Conservation (phyloP, 257 asterid species). For the Fraxinus americana region DNA sequence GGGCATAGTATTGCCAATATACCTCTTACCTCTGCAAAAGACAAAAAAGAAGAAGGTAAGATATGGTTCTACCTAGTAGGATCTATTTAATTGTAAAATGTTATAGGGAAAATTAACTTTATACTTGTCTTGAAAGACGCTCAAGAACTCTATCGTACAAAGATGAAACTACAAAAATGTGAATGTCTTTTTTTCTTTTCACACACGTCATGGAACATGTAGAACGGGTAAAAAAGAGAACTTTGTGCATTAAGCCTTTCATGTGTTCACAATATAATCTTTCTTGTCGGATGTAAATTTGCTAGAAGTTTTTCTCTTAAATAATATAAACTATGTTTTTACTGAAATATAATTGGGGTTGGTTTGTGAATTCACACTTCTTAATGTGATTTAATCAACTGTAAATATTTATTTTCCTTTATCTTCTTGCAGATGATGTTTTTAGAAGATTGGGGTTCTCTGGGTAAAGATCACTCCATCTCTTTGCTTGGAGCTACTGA, state of each 20-base stretch:
- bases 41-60: background rate
- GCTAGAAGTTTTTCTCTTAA: background rate
- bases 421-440: conserved; percentile 43
- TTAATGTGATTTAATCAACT: background rate
- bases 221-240: background rate
- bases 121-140: background rate
- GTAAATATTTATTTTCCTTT: background rate
- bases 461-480: conserved; percentile 70
- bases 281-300: background rate
- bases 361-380: background rate
- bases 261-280: no score
- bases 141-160: background rate
- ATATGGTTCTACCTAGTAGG: background rate
- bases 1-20: background rate
- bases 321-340: background rate
- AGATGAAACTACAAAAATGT: background rate
- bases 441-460: conserved; percentile 72
- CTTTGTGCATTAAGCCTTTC: no score
- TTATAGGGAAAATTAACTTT: background rate
- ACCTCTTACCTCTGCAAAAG: background rate
- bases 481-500: conserved; percentile 85
- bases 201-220: background rate
- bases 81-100: background rate
- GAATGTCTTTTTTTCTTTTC: background rate
- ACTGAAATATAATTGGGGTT: background rate